A percentile compares a stretch with the other conserved stretches of the same genome.
Evolutionary conservation across 176 grass and related monocot genomes (phyloP).

Genomic region (Juncus effusus): DNA sequence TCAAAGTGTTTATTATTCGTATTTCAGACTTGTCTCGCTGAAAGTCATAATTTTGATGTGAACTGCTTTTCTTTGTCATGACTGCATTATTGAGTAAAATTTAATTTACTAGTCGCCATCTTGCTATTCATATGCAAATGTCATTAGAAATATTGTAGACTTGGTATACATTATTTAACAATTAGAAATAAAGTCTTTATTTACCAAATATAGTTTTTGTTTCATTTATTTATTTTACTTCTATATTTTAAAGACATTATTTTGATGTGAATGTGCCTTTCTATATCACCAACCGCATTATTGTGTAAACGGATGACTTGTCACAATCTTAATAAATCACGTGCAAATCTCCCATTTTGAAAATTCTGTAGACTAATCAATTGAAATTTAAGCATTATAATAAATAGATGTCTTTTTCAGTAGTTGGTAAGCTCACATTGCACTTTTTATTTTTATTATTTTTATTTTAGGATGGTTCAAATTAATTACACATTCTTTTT

Average conservation of each 20-base stretch:
- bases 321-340: not conserved
- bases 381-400: not conserved
- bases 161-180: too few relatives aligned
- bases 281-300: not conserved
- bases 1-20: conserved; percentile 16
- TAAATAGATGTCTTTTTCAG: conserved; percentile 5
- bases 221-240: not conserved
- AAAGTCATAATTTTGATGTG: conserved; percentile 5
- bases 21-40: conserved; percentile 17
- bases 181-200: too few relatives aligned
- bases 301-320: not conserved
- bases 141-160: too few relatives aligned
- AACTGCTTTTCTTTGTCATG: conserved; percentile 15
- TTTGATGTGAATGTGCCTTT: conserved; percentile 3
- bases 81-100: not conserved
- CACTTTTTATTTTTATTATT: too few relatives aligned
- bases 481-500: too few relatives aligned
- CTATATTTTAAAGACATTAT: too few relatives aligned
- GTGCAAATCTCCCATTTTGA: not conserved
- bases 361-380: too few relatives aligned
- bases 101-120: too few relatives aligned
- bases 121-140: too few relatives aligned
- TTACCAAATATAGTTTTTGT: not conserved
- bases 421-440: conserved; percentile 4
- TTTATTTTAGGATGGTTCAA: conserved; percentile 49